These are phyloP conservation scores for Cicer chorassanicum DNA, from an alignment of 306 rosid genomes.

Conservation along the genomic window DNA sequence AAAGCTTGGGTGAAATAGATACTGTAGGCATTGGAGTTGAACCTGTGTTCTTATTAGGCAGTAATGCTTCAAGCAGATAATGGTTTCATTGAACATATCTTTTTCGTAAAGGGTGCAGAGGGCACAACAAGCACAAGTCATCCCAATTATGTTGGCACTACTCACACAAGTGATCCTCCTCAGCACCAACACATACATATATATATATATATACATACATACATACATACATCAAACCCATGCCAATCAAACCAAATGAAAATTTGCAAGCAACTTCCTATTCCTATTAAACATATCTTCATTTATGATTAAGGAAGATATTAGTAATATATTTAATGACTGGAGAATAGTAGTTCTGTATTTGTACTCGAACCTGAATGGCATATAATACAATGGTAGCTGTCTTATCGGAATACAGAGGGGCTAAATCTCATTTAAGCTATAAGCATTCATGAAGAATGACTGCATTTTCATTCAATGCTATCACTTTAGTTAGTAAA, in stretches of 20 bases:
- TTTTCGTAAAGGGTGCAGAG: not conserved
- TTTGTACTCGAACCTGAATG: not conserved
- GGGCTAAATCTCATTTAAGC: slow-evolving; percentile 7
- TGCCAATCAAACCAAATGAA: no score
- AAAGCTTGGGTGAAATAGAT: not conserved
- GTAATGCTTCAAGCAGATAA: not conserved
- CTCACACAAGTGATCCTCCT: no score
- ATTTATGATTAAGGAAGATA: not conserved
- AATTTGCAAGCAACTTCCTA: no score
- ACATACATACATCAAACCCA: no score
- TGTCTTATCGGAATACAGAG: slow-evolving; percentile 13
- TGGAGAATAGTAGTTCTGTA: slow-evolving; percentile 22
- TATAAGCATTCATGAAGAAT: not conserved
- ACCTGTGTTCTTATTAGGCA: slow-evolving; percentile 9
- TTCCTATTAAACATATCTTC: not conserved
- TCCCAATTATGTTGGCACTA: no score
- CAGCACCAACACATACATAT: no score
- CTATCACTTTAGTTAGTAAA: not conserved
- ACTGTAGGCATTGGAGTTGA: not conserved
- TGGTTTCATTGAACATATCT: not conserved
- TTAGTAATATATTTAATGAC: slow-evolving; percentile 24
- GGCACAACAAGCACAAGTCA: no score
- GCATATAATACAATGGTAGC: slow-evolving; percentile 7
- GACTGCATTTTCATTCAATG: slow-evolving; percentile 5
- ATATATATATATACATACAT: no score